Conservation (phyloP, 768 basidiomycete species). For the Hemileccinum rubropunctum region DNA sequence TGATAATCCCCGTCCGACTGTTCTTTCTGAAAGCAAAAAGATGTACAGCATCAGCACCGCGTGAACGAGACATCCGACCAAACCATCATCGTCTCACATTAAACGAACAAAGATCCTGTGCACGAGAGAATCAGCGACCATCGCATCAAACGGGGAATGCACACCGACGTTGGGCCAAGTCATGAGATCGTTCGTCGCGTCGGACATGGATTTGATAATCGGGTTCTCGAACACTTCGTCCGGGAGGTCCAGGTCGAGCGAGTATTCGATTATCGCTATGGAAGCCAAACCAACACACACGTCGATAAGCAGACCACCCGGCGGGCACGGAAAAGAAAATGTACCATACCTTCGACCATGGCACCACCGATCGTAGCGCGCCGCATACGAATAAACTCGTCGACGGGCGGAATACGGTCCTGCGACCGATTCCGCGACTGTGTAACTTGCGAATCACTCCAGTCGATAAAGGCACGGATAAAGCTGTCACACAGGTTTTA, state of each 20-base stretch:
- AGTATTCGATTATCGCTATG: constrained; percentile 36
- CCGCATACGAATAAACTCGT: constrained; percentile 38
- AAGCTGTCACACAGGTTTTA: constrained; percentile 25
- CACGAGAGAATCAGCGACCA: constrained; percentile 10
- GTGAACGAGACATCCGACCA: too few relatives aligned
- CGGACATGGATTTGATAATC: constrained; percentile 35
- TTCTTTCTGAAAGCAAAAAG: constrained; percentile 31
- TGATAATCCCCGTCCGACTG: constrained; percentile 40
- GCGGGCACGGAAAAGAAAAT: not conserved
- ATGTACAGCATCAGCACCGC: too few relatives aligned
- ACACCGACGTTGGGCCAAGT: constrained; percentile 40
- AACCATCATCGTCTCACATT: constrained; percentile 17
- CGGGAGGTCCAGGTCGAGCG: constrained; percentile 36
- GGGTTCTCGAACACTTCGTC: constrained; percentile 36
- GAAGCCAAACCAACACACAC: not conserved
- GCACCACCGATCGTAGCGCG: constrained; percentile 36
- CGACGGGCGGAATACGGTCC: constrained; percentile 36
- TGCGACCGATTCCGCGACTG: constrained; percentile 35
- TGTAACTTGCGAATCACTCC: constrained; percentile 36
- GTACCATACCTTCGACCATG: constrained; percentile 36
- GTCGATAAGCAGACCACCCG: not conserved
- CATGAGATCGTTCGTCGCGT: constrained; percentile 41
- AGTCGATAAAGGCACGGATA: constrained; percentile 33
- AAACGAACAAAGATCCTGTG: constrained; percentile 29
- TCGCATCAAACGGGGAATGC: constrained; percentile 1